Evolutionary conservation across 768 basidiomycete genomes (phyloP), one percentile per base, ranked within the genome.

Genomic region (Suillus clintonianus): DNA sequence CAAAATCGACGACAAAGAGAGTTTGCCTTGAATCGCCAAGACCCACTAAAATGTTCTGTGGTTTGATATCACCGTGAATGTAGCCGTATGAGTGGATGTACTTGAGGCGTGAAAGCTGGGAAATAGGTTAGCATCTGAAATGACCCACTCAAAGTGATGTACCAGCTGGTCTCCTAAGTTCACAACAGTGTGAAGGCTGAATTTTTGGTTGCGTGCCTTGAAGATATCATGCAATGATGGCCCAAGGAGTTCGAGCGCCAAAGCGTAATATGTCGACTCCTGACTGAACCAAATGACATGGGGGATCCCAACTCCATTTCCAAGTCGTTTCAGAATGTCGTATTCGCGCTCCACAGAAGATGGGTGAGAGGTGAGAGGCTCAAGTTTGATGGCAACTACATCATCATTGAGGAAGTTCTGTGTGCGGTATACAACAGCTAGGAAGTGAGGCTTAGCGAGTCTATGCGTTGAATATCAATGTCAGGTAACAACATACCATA

Each of bases 151-250:
- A 42, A 19, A 42, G 17, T 17, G 17, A 57, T 36, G 11, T 17
- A 64, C 63, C 42, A 61, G 19, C 36, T 64, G 59, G 42, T 50
- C 19, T 22, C 63, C 58, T 37, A 64, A 9, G 13, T 51, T 42
- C 8, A 51, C 19, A 4, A 63, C 39, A 42, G 51, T 27, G 36
- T 43, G 37, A 45, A 62, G 54, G 34, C 39, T 62, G 17, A 62
- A 55, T 60, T 42, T 42, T 34, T 8, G 39, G 36, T 47, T 60
- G 39, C 5, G 48, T 19, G 27, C 43, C 24, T 43, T 27, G 47
- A 59, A 47, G 37, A 60, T n/a, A 47, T 60, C 24, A 5, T 45
- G 42, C 59, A 60, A 34, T 19, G 53, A 63, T 32, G 62, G 58
- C 1, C 62, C 48, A 53, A 63, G 56, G 50, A 22, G 54, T 32